Evolutionary conservation across 2,329 filamentous ascomycete species (phyloP).

Genomic region (Chrysoporthe cubensis): DNA sequence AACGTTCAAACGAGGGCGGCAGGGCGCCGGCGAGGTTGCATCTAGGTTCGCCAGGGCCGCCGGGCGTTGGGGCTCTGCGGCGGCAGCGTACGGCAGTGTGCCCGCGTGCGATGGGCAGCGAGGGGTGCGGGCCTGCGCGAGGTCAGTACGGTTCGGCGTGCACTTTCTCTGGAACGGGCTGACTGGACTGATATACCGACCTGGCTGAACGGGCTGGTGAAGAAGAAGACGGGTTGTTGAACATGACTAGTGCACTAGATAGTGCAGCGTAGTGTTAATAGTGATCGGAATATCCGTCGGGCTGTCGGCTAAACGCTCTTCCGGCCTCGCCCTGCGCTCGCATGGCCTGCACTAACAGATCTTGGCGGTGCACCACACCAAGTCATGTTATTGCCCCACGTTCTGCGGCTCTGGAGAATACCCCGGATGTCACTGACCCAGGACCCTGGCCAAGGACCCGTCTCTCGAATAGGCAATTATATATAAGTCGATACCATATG

Average conservation of each 20-base stretch:
- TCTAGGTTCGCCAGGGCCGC: no score
- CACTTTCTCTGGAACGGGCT: no score
- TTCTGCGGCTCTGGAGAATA: background rate
- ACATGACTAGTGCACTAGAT: background rate
- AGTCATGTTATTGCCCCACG: constrained; percentile 9
- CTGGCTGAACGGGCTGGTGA: no score
- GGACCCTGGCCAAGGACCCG: no score
- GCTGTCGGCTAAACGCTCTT: background rate
- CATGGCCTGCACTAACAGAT: background rate
- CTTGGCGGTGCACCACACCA: background rate
- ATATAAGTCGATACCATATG: no score
- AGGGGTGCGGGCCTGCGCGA: no score
- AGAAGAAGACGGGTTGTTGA: background rate
- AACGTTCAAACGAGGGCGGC: constrained; percentile 16
- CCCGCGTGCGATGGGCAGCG: no score
- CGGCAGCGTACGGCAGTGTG: background rate
- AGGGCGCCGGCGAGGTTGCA: no score
- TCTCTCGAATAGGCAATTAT: no score
- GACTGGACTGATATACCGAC: no score
- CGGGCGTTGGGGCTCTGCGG: background rate
- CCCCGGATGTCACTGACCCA: no score
- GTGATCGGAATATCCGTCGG: background rate
- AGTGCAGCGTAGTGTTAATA: background rate
- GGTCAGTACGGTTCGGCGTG: no score
- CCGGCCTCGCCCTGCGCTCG: background rate